phyloP scores from a whole-genome alignment of 139 green algal species.

The Klebsormidium nitens region DNA sequence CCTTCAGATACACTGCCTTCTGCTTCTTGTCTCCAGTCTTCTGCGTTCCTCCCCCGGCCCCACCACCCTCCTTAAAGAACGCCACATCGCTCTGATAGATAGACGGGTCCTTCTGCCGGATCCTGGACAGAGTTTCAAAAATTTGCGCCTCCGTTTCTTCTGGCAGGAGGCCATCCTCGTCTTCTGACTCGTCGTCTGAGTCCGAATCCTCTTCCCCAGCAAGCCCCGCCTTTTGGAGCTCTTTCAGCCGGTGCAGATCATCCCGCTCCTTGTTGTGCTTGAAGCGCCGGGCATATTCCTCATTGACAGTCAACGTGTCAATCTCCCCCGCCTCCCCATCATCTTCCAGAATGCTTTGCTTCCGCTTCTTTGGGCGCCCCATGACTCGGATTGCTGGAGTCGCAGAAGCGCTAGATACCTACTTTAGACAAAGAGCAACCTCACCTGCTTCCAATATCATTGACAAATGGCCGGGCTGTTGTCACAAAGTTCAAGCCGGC shows the following conservation, averaged over 20 bases:
- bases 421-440: too few species aligned
- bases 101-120: slow-evolving; percentile 22
- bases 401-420: too few species aligned
- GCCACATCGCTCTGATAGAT: slow-evolving; percentile 23
- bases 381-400: too few species aligned
- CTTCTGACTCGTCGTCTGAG: slow-evolving; percentile 7
- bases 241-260: slow-evolving; percentile 39
- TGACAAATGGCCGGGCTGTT: too few species aligned
- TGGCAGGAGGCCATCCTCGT: slow-evolving; percentile 7
- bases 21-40: slow-evolving; percentile 35
- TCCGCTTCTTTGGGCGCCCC: too few species aligned
- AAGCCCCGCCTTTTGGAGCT: too few species aligned
- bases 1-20: slow-evolving; percentile 70
- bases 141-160: slow-evolving; percentile 17
- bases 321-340: too few species aligned
- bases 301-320: slow-evolving; percentile 30
- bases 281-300: slow-evolving; percentile 38
- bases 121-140: slow-evolving; percentile 24
- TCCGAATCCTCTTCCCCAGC: slow-evolving; percentile 14
- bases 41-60: background rate
- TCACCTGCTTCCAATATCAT: too few species aligned
- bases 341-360: too few species aligned
- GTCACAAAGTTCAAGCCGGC: too few species aligned
- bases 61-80: slow-evolving; percentile 27
- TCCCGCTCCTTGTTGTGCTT: slow-evolving; percentile 42